Conservation (phyloP, 139 green algal genomes). For the Bryopsis sp. region DNA sequence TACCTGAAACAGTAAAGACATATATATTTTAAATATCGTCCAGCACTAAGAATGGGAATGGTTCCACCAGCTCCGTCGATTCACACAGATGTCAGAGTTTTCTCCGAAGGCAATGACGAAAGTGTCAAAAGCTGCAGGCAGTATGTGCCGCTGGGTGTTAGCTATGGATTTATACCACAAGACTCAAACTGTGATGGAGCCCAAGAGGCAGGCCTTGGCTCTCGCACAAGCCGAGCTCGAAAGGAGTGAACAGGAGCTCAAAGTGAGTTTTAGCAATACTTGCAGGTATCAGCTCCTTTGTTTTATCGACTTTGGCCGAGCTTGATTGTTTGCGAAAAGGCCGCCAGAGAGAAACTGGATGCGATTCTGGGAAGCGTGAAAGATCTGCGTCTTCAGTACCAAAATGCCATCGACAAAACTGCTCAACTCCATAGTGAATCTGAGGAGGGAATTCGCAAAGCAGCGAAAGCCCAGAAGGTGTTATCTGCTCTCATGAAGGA, state of each 20-base stretch:
- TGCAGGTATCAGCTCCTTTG: too few relatives aligned
- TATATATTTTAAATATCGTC: too few relatives aligned
- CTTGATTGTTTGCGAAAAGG: too few relatives aligned
- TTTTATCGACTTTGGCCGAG: too few relatives aligned
- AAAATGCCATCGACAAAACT: constrained; percentile 26
- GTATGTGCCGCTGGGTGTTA: constrained; percentile 29
- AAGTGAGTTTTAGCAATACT: neutral
- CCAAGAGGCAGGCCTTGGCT: constrained; percentile 32
- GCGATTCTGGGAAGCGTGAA: constrained; percentile 28
- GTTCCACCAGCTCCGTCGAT: neutral
- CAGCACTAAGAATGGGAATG: too few relatives aligned
- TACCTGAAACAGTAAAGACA: too few relatives aligned
- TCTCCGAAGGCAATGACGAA: constrained; percentile 20
- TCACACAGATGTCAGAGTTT: constrained; percentile 20
- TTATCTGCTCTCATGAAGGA: constrained; percentile 29
- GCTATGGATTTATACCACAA: constrained; percentile 31
- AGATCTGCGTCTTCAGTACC: constrained; percentile 23
- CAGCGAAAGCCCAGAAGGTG: constrained; percentile 30
- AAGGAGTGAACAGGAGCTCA: constrained; percentile 6
- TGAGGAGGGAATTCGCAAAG: constrained; percentile 27
- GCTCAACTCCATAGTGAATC: constrained; percentile 28
- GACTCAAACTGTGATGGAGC: constrained; percentile 39
- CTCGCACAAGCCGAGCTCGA: constrained; percentile 32
- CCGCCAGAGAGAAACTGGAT: constrained; percentile 23
- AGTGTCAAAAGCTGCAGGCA: constrained; percentile 25